phyloP scores from a whole-genome alignment of 2,329 filamentous ascomycete species.

The Akanthomyces dipterigenus region DNA sequence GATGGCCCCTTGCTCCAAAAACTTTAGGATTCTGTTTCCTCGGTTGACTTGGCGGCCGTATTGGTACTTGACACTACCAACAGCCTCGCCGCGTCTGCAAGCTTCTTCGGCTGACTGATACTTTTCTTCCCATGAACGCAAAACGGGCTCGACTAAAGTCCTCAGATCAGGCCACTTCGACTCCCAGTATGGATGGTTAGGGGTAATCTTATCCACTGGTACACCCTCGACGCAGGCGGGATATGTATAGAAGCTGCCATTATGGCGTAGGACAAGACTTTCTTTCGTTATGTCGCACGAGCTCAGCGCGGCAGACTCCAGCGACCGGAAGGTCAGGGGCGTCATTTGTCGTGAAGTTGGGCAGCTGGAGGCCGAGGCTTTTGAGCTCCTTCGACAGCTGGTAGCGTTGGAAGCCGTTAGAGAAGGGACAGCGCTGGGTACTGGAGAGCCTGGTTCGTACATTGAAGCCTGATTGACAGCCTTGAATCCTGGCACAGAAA shows the following conservation, averaged over 20 bases:
- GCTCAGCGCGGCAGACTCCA: not conserved
- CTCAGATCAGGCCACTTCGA: slow-evolving; percentile 43
- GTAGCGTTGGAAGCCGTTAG: not conserved
- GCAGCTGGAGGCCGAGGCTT: not conserved
- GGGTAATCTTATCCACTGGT: slow-evolving; percentile 8
- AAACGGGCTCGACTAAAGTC: slow-evolving; percentile 33
- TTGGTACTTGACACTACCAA: slow-evolving; percentile 41
- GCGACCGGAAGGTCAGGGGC: not conserved
- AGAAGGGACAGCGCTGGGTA: not conserved
- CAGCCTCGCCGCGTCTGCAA: slow-evolving; percentile 27
- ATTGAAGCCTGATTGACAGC: not conserved
- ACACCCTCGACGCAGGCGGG: slow-evolving; percentile 26
- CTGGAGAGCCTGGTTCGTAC: not conserved
- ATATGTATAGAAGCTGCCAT: slow-evolving; percentile 43
- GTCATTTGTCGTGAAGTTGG: not conserved
- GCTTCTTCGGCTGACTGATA: slow-evolving; percentile 30
- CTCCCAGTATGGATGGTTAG: slow-evolving; percentile 47
- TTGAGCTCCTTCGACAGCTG: not conserved
- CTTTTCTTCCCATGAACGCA: slow-evolving; percentile 43
- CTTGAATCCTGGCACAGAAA: not conserved
- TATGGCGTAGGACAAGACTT: slow-evolving; percentile 38
- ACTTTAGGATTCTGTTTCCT: slow-evolving; percentile 45
- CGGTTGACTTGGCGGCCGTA: slow-evolving; percentile 51
- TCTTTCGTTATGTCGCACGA: slow-evolving; percentile 37
- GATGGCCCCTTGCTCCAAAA: slow-evolving; percentile 42